Evolutionary conservation across 2,329 filamentous ascomycete genomes (phyloP).

Genomic region (Sclerotinia trifoliorum): DNA sequence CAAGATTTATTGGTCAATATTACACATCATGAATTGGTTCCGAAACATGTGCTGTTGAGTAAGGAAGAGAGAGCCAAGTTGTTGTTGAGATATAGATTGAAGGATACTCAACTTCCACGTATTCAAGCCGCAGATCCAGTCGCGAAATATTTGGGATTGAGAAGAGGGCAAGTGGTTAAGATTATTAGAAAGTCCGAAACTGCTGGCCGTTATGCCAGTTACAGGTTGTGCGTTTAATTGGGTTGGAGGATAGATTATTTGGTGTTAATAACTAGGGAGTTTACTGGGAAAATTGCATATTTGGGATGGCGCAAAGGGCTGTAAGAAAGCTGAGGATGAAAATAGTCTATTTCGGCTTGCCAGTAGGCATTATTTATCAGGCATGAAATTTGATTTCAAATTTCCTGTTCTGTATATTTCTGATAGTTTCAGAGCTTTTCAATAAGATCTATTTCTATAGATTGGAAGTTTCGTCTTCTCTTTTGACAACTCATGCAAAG

Average conservation of each 20-base stretch:
- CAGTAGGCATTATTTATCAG: not conserved
- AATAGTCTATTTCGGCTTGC: conserved; percentile 7
- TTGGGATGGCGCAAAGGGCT: conserved; percentile 15
- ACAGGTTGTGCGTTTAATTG: conserved; percentile 64
- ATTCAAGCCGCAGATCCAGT: conserved; percentile 92
- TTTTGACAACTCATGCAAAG: not conserved
- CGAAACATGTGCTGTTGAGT: conserved; percentile 86
- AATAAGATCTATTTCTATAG: conserved; percentile 13
- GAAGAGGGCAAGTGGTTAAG: conserved; percentile 93
- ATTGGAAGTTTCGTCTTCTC: not conserved
- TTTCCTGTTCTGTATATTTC: conserved; percentile 1
- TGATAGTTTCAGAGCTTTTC: conserved; percentile 8
- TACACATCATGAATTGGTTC: conserved; percentile 94
- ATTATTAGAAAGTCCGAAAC: conserved; percentile 96
- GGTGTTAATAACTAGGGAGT: conserved; percentile 27
- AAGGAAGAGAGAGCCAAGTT: conserved; percentile 84
- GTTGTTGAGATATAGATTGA: conserved; percentile 86
- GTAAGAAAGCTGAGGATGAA: conserved; percentile 8
- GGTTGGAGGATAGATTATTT: conserved; percentile 14
- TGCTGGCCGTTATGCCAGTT: conserved; percentile 93
- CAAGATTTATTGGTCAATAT: conserved; percentile 97
- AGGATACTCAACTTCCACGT: conserved; percentile 94
- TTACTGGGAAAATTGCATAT: conserved; percentile 28
- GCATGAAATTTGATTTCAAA: not conserved
- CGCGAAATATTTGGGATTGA: conserved; percentile 84